Percentiles rank a stretch among this genome's conserved stretches.
Evolutionary conservation across 306 rosid species (phyloP).

Genomic region (Gleditsia sinensis): DNA sequence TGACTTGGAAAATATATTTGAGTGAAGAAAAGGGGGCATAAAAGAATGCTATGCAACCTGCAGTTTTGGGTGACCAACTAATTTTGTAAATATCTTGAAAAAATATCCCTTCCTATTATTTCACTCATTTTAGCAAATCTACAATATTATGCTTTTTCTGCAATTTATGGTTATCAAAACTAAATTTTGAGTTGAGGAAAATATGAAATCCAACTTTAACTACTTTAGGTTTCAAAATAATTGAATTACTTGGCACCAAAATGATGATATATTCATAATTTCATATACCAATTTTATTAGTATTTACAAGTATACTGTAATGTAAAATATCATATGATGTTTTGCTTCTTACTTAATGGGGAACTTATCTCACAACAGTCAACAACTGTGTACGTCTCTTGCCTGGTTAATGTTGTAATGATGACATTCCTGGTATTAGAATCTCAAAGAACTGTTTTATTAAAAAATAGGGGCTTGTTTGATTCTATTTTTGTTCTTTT

Average conservation of each 20-base stretch:
- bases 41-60: background rate
- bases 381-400: background rate
- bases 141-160: conserved; percentile 6
- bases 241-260: background rate
- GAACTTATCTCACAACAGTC: background rate
- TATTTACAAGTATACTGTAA: background rate
- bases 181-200: background rate
- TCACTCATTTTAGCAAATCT: background rate
- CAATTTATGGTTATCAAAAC: background rate
- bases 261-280: background rate
- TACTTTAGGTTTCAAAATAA: background rate
- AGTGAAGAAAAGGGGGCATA: background rate
- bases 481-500: too few species aligned
- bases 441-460: too few species aligned
- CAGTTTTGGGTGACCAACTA: conserved; percentile 1
- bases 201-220: background rate
- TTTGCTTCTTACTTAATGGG: background rate
- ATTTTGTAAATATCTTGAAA: background rate
- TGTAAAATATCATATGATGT: background rate
- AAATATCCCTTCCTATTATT: background rate
- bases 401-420: too few species aligned
- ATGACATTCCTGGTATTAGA: too few species aligned
- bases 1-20: conserved; percentile 3
- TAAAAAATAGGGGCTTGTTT: too few species aligned
- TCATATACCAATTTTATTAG: background rate